A percentile compares a stretch with the other conserved stretches of the same genome.
Conservation (phyloP, 1,139 yeast species). For the Scheffersomyces cryptocercus region DNA sequence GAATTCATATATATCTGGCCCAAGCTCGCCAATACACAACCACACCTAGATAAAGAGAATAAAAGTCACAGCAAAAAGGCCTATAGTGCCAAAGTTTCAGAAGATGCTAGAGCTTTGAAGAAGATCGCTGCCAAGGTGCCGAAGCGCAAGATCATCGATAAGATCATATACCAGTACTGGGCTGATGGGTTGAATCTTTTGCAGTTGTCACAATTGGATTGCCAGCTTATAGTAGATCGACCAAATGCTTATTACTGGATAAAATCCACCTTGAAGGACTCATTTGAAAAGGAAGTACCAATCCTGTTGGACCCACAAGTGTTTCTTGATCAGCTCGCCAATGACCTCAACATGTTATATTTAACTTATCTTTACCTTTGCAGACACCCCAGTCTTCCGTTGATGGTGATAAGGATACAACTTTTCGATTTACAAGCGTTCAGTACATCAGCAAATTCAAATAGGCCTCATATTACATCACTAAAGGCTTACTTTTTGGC, state of each 20-base stretch:
- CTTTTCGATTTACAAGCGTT: constrained; percentile 55
- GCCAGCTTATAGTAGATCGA: constrained; percentile 60
- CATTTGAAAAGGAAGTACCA: constrained; percentile 31
- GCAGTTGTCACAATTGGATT: constrained; percentile 74
- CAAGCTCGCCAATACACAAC: constrained; percentile 38
- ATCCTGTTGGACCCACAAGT: constrained; percentile 41
- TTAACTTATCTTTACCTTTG: constrained; percentile 66
- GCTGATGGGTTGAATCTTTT: constrained; percentile 62
- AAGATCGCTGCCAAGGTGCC: constrained; percentile 17
- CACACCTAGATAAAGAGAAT: constrained; percentile 22
- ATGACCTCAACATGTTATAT: constrained; percentile 50
- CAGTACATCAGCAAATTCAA: constrained; percentile 12
- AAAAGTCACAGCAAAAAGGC: constrained; percentile 21
- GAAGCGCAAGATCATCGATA: constrained; percentile 51
- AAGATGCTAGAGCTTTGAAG: constrained; percentile 17
- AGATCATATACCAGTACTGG: constrained; percentile 58
- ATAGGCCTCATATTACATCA: constrained; percentile 46
- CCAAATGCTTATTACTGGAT: constrained; percentile 58
- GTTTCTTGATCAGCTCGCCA: constrained; percentile 50
- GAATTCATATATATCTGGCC: constrained; percentile 41
- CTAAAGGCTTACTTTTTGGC: constrained; percentile 66
- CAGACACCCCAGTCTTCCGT: constrained; percentile 61
- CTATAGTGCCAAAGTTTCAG: constrained; percentile 24
- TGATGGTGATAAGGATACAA: constrained; percentile 64
- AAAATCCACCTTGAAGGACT: constrained; percentile 53